A percentile compares a stretch with the other conserved stretches of the same genome.
phyloP scores from a whole-genome alignment of 2,329 filamentous ascomycete genomes.

The Trichoderma harzianum region DNA sequence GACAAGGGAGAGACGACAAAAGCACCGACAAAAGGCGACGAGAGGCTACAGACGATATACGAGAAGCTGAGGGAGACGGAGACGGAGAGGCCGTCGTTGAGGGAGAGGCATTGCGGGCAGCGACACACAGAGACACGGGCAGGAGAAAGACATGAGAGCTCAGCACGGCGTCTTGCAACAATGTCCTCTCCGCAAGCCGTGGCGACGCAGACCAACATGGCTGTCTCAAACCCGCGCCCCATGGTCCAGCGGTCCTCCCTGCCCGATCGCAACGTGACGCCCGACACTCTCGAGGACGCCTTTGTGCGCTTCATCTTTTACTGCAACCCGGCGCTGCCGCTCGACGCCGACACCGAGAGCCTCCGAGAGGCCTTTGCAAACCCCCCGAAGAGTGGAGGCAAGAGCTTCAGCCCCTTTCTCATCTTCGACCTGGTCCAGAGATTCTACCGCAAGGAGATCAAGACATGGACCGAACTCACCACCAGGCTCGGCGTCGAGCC shows the following conservation, averaged over 20 bases:
- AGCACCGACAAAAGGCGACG: background rate
- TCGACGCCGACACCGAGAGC: constrained; percentile 65
- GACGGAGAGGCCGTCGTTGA: background rate
- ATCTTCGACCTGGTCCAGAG: constrained; percentile 76
- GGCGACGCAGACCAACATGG: constrained; percentile 17
- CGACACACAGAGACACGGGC: constrained; percentile 24
- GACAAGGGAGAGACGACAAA: background rate
- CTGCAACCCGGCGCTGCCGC: constrained; percentile 75
- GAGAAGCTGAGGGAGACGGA: background rate
- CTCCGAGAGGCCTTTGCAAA: constrained; percentile 73
- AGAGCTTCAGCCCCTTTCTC: constrained; percentile 74
- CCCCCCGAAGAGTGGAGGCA: constrained; percentile 83
- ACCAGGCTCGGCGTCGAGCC: constrained; percentile 85
- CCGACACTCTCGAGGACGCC: constrained; percentile 72
- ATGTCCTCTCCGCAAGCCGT: constrained; percentile 22
- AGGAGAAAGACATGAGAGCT: constrained; percentile 26
- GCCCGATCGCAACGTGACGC: constrained; percentile 65
- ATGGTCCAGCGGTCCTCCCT: constrained; percentile 37
- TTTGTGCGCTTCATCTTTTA: constrained; percentile 84
- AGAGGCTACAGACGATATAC: background rate
- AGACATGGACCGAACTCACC: constrained; percentile 88
- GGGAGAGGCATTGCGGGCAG: background rate
- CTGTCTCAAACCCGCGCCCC: constrained; percentile 11
- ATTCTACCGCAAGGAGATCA: constrained; percentile 78
- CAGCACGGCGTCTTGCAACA: background rate